These are phyloP conservation scores for Rhynchosporium secalis DNA, from an alignment of 2,329 filamentous ascomycete genomes.

Conservation along the genomic window DNA sequence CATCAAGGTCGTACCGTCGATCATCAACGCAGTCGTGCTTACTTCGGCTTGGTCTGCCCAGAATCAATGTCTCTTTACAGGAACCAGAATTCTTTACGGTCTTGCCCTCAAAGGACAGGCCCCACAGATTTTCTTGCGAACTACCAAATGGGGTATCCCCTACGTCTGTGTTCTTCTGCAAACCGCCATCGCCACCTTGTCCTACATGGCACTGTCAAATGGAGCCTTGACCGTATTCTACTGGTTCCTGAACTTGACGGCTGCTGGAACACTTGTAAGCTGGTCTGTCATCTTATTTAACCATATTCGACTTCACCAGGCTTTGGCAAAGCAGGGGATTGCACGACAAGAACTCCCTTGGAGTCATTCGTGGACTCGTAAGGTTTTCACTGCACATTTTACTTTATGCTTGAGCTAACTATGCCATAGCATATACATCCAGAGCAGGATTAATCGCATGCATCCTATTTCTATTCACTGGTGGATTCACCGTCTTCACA, in stretches of 20 bases:
- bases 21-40: conserved; percentile 77
- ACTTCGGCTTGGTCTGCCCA: conserved; percentile 70
- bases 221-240: conserved; percentile 62
- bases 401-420: conserved; percentile 8
- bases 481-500: conserved; percentile 65
- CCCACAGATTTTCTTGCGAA: conserved; percentile 52
- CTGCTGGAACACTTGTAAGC: conserved; percentile 62
- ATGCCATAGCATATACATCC: conserved; percentile 55
- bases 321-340: conserved; percentile 57
- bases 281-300: conserved; percentile 63
- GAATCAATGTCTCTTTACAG: conserved; percentile 64
- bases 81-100: conserved; percentile 59
- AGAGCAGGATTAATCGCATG: conserved; percentile 60
- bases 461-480: conserved; percentile 66
- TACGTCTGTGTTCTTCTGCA: conserved; percentile 59
- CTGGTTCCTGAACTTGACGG: conserved; percentile 63
- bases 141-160: conserved; percentile 56
- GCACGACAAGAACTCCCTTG: conserved; percentile 54
- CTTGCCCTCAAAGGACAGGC: conserved; percentile 56
- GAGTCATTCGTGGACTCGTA: conserved; percentile 63
- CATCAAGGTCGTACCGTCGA: conserved; percentile 64
- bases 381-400: conserved; percentile 32
- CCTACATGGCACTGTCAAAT: conserved; percentile 65
- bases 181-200: conserved; percentile 59
- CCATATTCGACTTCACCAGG: conserved; percentile 56